These are phyloP conservation scores for Dendrobium huoshanense DNA, from an alignment of 106 monocot genomes.

Conservation along the genomic window DNA sequence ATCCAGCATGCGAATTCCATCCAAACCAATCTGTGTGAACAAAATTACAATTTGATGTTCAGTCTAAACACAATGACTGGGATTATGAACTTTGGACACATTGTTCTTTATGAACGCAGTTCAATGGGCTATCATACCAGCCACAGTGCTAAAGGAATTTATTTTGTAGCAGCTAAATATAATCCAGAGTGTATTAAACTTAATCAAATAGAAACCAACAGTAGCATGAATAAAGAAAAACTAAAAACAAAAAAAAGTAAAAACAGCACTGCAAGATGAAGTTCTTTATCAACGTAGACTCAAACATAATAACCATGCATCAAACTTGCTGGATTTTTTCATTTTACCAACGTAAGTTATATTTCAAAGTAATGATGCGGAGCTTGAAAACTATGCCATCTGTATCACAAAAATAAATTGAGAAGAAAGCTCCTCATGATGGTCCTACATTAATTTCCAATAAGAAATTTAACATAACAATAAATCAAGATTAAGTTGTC, in stretches of 20 bases:
- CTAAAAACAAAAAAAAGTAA: not conserved
- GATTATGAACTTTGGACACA: not conserved
- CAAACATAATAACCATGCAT: not conserved
- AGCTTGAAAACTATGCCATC: not conserved
- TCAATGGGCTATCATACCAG: not conserved
- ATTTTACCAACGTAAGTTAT: not conserved
- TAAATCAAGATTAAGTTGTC: not conserved
- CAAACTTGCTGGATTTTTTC: not conserved
- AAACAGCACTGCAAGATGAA: not conserved
- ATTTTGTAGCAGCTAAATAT: not conserved
- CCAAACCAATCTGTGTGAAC: constrained; percentile 68
- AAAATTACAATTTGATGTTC: not conserved
- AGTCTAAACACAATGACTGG: not conserved
- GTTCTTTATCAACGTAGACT: not conserved
- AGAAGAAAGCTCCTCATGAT: not conserved
- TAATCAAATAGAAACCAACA: not conserved
- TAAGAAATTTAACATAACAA: not conserved
- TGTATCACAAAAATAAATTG: not conserved
- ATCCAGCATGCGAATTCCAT: constrained; percentile 95
- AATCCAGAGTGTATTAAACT: not conserved
- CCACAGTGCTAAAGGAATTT: not conserved
- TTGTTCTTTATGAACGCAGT: not conserved
- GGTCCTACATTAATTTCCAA: constrained; percentile 1
- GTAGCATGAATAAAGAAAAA: not conserved
- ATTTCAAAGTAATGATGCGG: not conserved